A percentile compares a stretch with the other conserved stretches of the same genome.
Conservation (phyloP, 176 grass and related monocot species). For the Pontederia crassipes region DNA sequence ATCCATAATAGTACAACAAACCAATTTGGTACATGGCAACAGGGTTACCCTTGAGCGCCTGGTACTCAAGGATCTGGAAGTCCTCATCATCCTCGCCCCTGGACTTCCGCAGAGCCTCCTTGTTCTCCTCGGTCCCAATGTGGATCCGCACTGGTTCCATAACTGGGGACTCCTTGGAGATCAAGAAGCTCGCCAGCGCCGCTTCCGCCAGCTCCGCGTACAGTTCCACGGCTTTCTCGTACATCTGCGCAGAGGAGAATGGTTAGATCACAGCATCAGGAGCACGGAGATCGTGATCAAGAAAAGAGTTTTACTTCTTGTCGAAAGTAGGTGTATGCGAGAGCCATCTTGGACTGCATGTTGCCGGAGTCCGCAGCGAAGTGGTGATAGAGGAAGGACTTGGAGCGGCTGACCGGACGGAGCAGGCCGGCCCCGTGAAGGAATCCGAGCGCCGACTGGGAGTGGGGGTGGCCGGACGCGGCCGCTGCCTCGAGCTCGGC, state of each 20-base stretch:
- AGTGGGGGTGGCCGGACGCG: slow-evolving; percentile 37
- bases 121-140: slow-evolving; percentile 52
- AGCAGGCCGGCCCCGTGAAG: slow-evolving; percentile 52
- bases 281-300: not conserved
- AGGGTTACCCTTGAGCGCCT: slow-evolving; percentile 78
- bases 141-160: slow-evolving; percentile 35
- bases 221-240: slow-evolving; percentile 76
- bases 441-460: slow-evolving; percentile 80
- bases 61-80: slow-evolving; percentile 94
- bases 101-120: slow-evolving; percentile 75
- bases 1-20: slow-evolving; percentile 89
- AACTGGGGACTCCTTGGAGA: slow-evolving; percentile 81
- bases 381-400: slow-evolving; percentile 75
- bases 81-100: slow-evolving; percentile 88
- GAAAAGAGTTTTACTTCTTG: slow-evolving; percentile 45
- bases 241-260: slow-evolving; percentile 46
- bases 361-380: slow-evolving; percentile 79
- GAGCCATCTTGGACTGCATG: slow-evolving; percentile 91
- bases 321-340: slow-evolving; percentile 79
- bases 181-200: slow-evolving; percentile 75
- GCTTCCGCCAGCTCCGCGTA: slow-evolving; percentile 94
- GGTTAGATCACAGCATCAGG: not conserved
- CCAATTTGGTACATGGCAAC: slow-evolving; percentile 76
- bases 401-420: slow-evolving; percentile 47
- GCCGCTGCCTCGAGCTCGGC: slow-evolving; percentile 66